A percentile compares a stretch with the other conserved stretches of the same genome.
Evolutionary conservation across 495 filamentous ascomycete genomes (phyloP).

Genomic region (Lentithecium fluviatile): DNA sequence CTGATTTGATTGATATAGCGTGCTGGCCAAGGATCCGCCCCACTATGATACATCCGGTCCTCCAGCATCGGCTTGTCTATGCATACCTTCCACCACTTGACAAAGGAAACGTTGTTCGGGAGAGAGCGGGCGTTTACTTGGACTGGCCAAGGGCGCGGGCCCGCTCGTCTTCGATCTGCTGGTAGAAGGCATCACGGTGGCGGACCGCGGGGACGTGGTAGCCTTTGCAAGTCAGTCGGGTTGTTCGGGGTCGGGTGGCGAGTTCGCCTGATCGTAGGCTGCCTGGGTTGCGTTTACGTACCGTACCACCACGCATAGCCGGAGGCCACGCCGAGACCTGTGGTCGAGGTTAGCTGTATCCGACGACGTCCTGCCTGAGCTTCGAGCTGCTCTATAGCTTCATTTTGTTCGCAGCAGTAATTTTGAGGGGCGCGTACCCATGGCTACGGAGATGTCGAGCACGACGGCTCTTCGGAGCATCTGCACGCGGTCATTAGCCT

Average conservation of each 20-base stretch:
- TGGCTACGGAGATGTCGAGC: constrained; percentile 72
- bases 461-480: constrained; percentile 73
- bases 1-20: constrained; percentile 11
- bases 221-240: constrained; percentile 39
- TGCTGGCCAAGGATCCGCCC: neutral
- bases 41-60: constrained; percentile 21
- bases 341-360: constrained; percentile 5
- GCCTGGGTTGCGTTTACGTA: constrained; percentile 48
- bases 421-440: constrained; percentile 54
- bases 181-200: constrained; percentile 72
- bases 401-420: too few species aligned
- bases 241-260: neutral
- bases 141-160: constrained; percentile 46
- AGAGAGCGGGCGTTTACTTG: constrained; percentile 24
- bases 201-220: constrained; percentile 78
- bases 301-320: constrained; percentile 83
- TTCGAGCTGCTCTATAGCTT: neutral
- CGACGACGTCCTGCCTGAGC: neutral
- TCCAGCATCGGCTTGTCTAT: constrained; percentile 15
- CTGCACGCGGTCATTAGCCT: constrained; percentile 45
- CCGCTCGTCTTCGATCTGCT: constrained; percentile 70
- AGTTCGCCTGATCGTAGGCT: neutral
- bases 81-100: constrained; percentile 6
- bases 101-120: constrained; percentile 19
- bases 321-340: constrained; percentile 66